These are phyloP conservation scores for Aspergillus homomorphus DNA, from an alignment of 495 filamentous ascomycete genomes.

Conservation along the genomic window DNA sequence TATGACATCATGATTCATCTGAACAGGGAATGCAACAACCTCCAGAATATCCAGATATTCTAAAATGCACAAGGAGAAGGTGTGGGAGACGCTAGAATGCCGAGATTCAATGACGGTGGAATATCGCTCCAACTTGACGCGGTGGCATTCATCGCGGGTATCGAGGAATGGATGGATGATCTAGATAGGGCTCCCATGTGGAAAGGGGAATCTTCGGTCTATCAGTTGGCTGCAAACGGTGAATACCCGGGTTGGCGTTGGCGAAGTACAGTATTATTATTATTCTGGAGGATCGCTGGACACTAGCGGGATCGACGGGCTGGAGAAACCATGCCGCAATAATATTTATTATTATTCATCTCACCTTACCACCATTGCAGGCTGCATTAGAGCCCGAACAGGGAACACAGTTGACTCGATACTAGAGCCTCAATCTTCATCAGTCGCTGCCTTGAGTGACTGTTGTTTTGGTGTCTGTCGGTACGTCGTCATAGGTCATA, in stretches of 20 bases:
- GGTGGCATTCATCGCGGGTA: slow-evolving; percentile 8
- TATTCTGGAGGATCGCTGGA: slow-evolving; percentile 1
- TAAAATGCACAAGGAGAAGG: no score
- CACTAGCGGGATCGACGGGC: slow-evolving; percentile 6
- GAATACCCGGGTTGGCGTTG: not conserved
- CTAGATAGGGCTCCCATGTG: slow-evolving; percentile 24
- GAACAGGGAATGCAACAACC: not conserved
- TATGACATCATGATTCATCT: slow-evolving; percentile 19
- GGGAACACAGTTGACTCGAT: not conserved
- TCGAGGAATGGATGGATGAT: slow-evolving; percentile 18
- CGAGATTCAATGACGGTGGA: not conserved
- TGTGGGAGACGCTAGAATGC: not conserved
- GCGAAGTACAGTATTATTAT: not conserved
- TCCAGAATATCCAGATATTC: not conserved
- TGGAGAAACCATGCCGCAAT: not conserved
- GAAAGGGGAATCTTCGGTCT: slow-evolving; percentile 8
- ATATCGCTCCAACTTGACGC: slow-evolving; percentile 7
- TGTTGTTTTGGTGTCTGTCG: not conserved
- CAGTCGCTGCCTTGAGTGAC: not conserved
- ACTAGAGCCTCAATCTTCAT: not conserved
- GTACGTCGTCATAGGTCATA: not conserved
- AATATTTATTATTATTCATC: not conserved
- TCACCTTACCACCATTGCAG: not conserved
- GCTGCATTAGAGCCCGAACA: not conserved
- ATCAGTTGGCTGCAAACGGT: not conserved